Conservation (phyloP, 75 land plant genomes). For the Sequoia sempervirens region DNA sequence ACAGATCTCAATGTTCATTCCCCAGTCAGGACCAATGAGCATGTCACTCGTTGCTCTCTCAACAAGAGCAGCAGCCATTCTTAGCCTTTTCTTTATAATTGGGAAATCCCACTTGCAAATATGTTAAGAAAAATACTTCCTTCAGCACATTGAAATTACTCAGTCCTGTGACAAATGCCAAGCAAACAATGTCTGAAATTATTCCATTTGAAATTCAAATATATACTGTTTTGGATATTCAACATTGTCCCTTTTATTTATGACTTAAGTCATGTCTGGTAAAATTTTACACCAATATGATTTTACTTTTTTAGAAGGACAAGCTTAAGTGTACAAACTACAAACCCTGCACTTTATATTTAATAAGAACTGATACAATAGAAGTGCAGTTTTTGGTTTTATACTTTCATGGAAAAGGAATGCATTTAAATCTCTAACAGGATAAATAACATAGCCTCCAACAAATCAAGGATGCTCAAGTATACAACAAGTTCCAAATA, state of each 20-base stretch:
- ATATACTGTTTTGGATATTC: background rate
- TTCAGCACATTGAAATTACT: background rate
- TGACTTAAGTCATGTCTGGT: background rate
- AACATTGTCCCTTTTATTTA: background rate
- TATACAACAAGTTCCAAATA: too few species aligned
- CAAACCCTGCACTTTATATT: background rate
- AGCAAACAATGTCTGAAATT: background rate
- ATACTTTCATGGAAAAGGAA: too few species aligned
- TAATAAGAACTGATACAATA: background rate
- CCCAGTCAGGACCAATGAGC: constrained; percentile 70
- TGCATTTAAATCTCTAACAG: too few species aligned
- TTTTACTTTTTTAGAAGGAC: background rate
- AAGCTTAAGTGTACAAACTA: background rate
- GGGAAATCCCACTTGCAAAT: background rate
- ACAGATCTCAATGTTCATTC: constrained; percentile 64
- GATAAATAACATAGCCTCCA: too few species aligned
- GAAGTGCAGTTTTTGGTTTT: too few species aligned
- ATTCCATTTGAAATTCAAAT: background rate
- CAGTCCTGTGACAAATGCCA: constrained; percentile 3
- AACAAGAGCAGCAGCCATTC: constrained; percentile 36
- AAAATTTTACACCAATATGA: background rate
- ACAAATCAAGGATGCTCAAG: too few species aligned
- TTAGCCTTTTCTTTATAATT: background rate
- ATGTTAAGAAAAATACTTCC: background rate
- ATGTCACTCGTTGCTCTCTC: constrained; percentile 61